These are phyloP conservation scores for Colletotrichum filicis DNA, from an alignment of 2,329 filamentous ascomycete genomes.

Conservation along the genomic window DNA sequence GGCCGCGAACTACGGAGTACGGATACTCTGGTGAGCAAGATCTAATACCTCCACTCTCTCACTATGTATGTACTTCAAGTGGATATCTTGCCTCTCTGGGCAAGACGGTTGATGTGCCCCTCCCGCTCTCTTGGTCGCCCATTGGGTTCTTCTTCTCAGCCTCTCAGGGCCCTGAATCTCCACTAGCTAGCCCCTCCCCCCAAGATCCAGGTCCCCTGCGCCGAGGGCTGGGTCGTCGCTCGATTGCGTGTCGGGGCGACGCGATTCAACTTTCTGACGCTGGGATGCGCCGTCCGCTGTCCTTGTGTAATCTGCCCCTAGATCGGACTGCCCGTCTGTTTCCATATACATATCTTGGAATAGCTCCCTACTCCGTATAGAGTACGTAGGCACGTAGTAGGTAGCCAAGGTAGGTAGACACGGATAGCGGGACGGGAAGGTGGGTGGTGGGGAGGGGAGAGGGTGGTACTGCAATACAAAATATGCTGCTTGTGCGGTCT, in stretches of 20 bases:
- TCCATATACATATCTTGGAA: not conserved
- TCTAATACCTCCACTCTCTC: not conserved
- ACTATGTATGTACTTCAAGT: too few species aligned
- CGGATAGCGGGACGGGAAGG: not conserved
- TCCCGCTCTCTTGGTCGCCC: not conserved
- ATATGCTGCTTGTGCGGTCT: not conserved
- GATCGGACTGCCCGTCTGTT: not conserved
- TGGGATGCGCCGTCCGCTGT: not conserved
- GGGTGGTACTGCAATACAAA: not conserved
- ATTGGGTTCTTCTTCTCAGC: not conserved
- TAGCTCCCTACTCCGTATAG: not conserved
- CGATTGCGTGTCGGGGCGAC: slow-evolving; percentile 16
- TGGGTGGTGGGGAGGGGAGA: not conserved
- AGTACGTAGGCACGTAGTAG: not conserved
- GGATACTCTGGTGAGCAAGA: not conserved
- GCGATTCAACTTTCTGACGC: slow-evolving; percentile 12
- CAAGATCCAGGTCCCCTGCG: slow-evolving; percentile 1
- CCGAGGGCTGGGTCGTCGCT: slow-evolving; percentile 12
- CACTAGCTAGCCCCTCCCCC: not conserved
- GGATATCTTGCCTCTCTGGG: not conserved
- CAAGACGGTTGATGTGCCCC: not conserved
- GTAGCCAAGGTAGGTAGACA: not conserved
- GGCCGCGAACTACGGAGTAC: not conserved
- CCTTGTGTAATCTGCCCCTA: not conserved
- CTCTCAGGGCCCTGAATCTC: not conserved